Base-by-base conservation (phyloP, 371 early-diverging fungal species). In the Lichtheimia ramosa region DNA sequence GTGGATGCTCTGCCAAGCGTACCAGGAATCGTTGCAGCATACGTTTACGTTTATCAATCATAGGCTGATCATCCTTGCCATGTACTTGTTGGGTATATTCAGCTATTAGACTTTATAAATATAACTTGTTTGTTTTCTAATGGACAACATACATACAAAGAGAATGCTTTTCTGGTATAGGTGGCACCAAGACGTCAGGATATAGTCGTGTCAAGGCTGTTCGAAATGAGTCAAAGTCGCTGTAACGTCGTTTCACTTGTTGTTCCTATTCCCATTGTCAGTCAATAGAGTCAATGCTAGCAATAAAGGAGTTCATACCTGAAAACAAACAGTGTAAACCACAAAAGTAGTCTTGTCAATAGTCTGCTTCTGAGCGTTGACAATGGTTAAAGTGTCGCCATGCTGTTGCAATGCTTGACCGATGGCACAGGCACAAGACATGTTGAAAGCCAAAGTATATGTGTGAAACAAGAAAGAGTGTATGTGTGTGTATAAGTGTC, bases 141-240 rank as follows among this genome's bases (percentile, higher is more conserved):
- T 46, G 16, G 15, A 21, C 15, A 43, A 40, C 42, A 58, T 58
- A 69, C 69, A 79, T 82, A 83, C 88, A 74, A 24, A 97, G 68
- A 25, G 92, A 83, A 74, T 96, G 96, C 75, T 97, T 96, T 59
- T 93, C 95, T 10, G 98, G 98, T 64, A 98, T 95, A 42, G 96
- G 96, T 16, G 98, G 96, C 16, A 97, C 86, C 27, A 95, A 81
- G 8, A 88, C 63, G 2, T 88, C 86, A 15, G 96, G 96, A 68
- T 96, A 89, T 46, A 92, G 81, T 42, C 83, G 74, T 27, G 79
- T 71, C 53, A 98, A 79, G 14, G 85, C 75, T 43, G 75, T 86
- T 55, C 94, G 82, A 53, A 98, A 76, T 14, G 92, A 86, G 67
- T 96, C 96, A 65, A 98, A 98, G 62, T 98, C 98, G 43, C 95